Evolutionary conservation across 495 filamentous ascomycete species (phyloP).

Genomic region (Penicillium cataractarum): DNA sequence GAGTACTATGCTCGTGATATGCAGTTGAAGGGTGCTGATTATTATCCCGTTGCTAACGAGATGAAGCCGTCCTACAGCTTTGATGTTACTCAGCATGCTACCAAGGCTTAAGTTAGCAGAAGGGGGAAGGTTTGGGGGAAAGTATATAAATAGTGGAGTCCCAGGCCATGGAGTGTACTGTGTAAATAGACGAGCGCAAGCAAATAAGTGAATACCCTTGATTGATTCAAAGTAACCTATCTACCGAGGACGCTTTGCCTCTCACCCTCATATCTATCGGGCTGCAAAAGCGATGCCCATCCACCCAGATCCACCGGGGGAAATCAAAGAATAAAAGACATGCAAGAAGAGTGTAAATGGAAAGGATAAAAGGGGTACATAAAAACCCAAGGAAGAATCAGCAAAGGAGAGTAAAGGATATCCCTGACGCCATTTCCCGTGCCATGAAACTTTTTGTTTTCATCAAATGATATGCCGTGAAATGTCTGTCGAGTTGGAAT

Average conservation of each 20-base stretch:
- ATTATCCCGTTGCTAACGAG: conserved; percentile 25
- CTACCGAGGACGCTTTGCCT: background rate
- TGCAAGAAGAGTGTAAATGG: conserved; percentile 6
- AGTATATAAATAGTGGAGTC: background rate
- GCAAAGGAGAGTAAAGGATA: background rate
- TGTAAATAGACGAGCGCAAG: background rate
- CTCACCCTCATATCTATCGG: background rate
- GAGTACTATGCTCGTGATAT: conserved; percentile 28
- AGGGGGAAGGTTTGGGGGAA: background rate
- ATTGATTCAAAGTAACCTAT: background rate
- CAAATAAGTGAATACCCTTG: background rate
- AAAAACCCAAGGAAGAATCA: conserved; percentile 2
- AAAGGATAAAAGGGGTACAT: background rate
- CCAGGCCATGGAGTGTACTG: background rate
- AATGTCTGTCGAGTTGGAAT: background rate
- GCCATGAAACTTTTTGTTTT: conserved; percentile 2
- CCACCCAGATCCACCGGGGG: conserved; percentile 7
- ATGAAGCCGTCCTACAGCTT: conserved; percentile 27
- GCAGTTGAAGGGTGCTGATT: conserved; percentile 17
- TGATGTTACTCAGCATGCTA: conserved; percentile 20
- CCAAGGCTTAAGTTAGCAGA: background rate
- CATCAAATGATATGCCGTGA: background rate
- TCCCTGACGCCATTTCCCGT: conserved; percentile 14
- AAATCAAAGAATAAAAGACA: conserved; percentile 1
- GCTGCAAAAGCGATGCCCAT: background rate